Base-by-base conservation (phyloP, 225 moss, liverwort and hornwort genomes). In the Bryum argenteum region DNA sequence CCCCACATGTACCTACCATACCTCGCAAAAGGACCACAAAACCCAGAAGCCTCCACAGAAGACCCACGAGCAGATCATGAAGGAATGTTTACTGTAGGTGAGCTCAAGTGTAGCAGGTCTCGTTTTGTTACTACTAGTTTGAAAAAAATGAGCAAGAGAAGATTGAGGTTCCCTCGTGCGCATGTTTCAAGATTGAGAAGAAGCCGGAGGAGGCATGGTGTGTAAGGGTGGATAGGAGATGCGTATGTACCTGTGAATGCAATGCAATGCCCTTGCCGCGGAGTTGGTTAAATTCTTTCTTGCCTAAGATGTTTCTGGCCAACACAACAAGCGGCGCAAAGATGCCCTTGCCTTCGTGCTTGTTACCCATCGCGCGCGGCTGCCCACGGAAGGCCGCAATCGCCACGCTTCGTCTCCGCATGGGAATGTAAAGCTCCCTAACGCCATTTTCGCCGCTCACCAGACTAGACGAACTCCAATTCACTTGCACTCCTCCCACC, bases 241-340 rank as follows among this genome's bases (percentile, higher is more conserved):
- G 5, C 5, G 17, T 13, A 48, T n/a, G 8, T 48, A 98, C 97
- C 91, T 98, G 97, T 50, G 97, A 94, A 66, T 98, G 97, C 72
- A 98, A 78, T 18, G 94, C 97, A 63, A 98, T 98, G 15, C 82
- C 97, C 76, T 97, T 97, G 57, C 97, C 97, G 41, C 97, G 85
- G 3, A 97, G 40, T 65, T 90, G 94, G 33, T 97, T 97, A 56
- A 97, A 97, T 45, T 82, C 71, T 64, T 97, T 92, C 53, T 78
- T 75, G 28, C 97, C 97, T 2, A 97, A 40, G 12, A 80, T 52
- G 58, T 90, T 91, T 47, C 93, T 80, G 1, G 83, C 15, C 15
- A 96, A 0, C 22, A 93, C 82, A 9, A 96, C 90, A 19, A 89
- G 2, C 10, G 93, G 91, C 21, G 97, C 94, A 71, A 97, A 97